Conservation (phyloP, 192 early-diverging fungal species). For the Coemansia sp. region DNA sequence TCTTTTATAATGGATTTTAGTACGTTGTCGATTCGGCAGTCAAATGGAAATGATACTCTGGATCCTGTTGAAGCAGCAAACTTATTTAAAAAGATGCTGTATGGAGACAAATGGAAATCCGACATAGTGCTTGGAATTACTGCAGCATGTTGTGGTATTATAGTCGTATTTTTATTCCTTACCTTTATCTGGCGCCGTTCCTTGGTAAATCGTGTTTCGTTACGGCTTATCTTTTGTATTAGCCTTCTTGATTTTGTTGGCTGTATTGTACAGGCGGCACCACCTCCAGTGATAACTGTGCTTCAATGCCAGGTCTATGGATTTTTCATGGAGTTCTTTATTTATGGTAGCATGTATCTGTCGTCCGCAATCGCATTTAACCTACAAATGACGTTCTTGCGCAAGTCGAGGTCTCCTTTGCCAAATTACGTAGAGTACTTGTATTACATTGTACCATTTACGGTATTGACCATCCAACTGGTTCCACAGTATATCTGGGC, state of each 20-base stretch:
- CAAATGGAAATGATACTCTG: no score
- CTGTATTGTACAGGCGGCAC: slow-evolving; percentile 9
- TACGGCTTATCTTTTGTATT: slow-evolving; percentile 30
- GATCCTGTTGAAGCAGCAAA: no score
- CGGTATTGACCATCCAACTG: slow-evolving; percentile 11
- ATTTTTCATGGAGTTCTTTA: slow-evolving; percentile 22
- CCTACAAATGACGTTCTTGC: slow-evolving; percentile 32
- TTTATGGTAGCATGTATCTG: slow-evolving; percentile 22
- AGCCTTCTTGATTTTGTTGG: slow-evolving; percentile 24
- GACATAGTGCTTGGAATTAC: slow-evolving; percentile 3
- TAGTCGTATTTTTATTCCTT: slow-evolving; percentile 16
- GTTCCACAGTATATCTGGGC: slow-evolving; percentile 19
- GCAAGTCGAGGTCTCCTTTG: slow-evolving; percentile 12
- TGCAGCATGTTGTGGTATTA: slow-evolving; percentile 7
- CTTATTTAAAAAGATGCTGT: not conserved
- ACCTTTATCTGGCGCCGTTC: slow-evolving; percentile 34
- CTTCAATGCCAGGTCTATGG: not conserved
- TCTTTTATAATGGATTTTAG: no score
- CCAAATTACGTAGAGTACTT: slow-evolving; percentile 33
- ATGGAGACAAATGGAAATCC: not conserved
- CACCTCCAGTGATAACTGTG: not conserved
- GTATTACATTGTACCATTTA: slow-evolving; percentile 26
- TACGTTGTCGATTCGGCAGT: no score
- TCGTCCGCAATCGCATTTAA: slow-evolving; percentile 41
- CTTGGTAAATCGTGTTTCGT: slow-evolving; percentile 30